Evolutionary conservation across 176 grass and related monocot species (phyloP).

Genomic region (Musa acuminata): DNA sequence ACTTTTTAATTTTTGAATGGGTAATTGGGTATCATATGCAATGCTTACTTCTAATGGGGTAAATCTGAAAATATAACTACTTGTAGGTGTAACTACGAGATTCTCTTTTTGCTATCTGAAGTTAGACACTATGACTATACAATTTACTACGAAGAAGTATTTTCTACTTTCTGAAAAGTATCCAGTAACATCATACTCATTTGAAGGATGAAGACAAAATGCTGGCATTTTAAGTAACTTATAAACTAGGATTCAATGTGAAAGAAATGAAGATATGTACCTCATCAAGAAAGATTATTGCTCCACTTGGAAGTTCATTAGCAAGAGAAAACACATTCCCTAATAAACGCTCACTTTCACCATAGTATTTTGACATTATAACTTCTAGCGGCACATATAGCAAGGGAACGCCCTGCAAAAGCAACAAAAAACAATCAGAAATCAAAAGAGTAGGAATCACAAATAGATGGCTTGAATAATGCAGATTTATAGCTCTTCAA

Average conservation of each 20-base stretch:
- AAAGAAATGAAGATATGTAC: slow-evolving; percentile 23
- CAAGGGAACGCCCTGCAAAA: slow-evolving; percentile 71
- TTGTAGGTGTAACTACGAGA: neutral
- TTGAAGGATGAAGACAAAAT: too few relatives aligned
- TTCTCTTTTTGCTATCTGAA: neutral
- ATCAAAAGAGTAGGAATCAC: neutral
- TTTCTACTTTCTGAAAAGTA: neutral
- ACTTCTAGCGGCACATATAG: slow-evolving; percentile 92
- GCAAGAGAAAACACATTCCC: slow-evolving; percentile 95
- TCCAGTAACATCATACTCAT: too few relatives aligned
- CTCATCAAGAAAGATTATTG: slow-evolving; percentile 96
- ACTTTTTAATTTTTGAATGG: too few relatives aligned
- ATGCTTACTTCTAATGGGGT: too few relatives aligned
- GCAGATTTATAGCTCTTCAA: too few relatives aligned
- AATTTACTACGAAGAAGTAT: neutral
- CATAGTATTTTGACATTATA: slow-evolving; percentile 98
- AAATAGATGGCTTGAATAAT: too few relatives aligned
- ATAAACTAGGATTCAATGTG: neutral
- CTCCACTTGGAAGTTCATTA: slow-evolving; percentile 85
- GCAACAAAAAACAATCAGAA: slow-evolving; percentile 5
- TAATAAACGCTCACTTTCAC: slow-evolving; percentile 82
- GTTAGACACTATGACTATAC: neutral
- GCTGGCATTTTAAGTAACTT: too few relatives aligned
- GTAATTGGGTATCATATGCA: too few relatives aligned
- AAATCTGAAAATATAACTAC: neutral